These are phyloP conservation scores for Yarrowia osloensis DNA, from an alignment of 805 yeast genomes.

Conservation along the genomic window DNA sequence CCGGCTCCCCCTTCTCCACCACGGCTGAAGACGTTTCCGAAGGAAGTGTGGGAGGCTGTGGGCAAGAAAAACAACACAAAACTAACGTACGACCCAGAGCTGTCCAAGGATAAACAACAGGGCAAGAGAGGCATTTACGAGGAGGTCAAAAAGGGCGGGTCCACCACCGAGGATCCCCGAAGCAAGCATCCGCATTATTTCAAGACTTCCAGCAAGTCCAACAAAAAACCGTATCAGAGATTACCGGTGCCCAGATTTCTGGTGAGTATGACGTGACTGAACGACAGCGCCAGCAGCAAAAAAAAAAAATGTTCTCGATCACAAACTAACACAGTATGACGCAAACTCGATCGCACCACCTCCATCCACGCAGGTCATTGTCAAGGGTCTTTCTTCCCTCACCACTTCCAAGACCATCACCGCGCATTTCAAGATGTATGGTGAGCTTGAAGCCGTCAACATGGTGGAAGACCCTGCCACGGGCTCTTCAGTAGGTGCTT, in stretches of 20 bases:
- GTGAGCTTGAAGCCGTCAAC: conserved; percentile 61
- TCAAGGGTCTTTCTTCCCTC: conserved; percentile 60
- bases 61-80: conserved; percentile 37
- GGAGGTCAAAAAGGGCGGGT: conserved; percentile 33
- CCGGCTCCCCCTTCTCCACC: conserved; percentile 23
- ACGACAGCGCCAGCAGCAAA: too few relatives aligned
- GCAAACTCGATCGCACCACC: conserved; percentile 72
- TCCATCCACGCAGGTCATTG: conserved; percentile 68
- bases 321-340: conserved; percentile 50
- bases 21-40: background rate
- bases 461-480: conserved; percentile 68
- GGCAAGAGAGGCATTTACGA: conserved; percentile 44
- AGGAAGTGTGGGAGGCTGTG: conserved; percentile 11
- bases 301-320: too few relatives aligned
- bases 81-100: conserved; percentile 54
- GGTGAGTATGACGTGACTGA: conserved; percentile 11
- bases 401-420: conserved; percentile 34
- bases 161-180: conserved; percentile 9
- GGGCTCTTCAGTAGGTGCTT: conserved; percentile 78
- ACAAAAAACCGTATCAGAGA: conserved; percentile 33
- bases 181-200: conserved; percentile 34
- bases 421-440: conserved; percentile 54
- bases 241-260: conserved; percentile 44
- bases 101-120: conserved; percentile 48
- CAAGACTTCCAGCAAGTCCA: conserved; percentile 35